These are phyloP conservation scores for Exophiala lecanii-corni DNA, from an alignment of 2,329 filamentous ascomycete species.

Conservation along the genomic window DNA sequence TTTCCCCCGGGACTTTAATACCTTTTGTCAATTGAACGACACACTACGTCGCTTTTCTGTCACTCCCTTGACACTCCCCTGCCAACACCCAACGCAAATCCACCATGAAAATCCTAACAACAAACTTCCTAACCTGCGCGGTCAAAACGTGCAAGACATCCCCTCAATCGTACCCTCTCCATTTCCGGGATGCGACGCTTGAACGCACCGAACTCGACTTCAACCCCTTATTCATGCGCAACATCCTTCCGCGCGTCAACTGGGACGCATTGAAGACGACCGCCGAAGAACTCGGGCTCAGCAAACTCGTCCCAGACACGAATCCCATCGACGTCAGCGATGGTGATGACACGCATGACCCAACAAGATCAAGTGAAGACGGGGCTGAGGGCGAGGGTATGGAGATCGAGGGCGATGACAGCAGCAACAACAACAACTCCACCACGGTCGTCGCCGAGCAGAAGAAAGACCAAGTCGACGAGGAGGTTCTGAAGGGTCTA, in stretches of 20 bases:
- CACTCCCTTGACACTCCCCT: not conserved
- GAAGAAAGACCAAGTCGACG: constrained; percentile 46
- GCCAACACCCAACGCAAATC: not conserved
- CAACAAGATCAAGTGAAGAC: not conserved
- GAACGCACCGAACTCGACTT: constrained; percentile 77
- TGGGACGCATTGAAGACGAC: constrained; percentile 77
- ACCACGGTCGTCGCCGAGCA: not conserved
- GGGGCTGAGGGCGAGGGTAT: constrained; percentile 11
- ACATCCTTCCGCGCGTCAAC: constrained; percentile 81
- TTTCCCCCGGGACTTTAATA: not conserved
- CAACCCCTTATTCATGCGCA: constrained; percentile 74
- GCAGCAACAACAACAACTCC: constrained; percentile 1
- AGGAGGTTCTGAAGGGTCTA: constrained; percentile 66
- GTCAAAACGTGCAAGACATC: constrained; percentile 89
- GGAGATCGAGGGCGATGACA: constrained; percentile 16
- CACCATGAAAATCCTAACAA: constrained; percentile 86
- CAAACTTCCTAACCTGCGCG: constrained; percentile 95
- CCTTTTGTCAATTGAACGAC: not conserved
- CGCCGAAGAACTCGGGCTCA: constrained; percentile 63
- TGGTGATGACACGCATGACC: constrained; percentile 1
- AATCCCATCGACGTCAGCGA: constrained; percentile 26
- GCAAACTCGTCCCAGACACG: constrained; percentile 26
- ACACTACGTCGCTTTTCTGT: not conserved
- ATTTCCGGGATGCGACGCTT: constrained; percentile 87
- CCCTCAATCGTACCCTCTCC: constrained; percentile 76